Evolutionary conservation across 768 basidiomycete species (phyloP).

Genomic region (Dentipellis sp.): DNA sequence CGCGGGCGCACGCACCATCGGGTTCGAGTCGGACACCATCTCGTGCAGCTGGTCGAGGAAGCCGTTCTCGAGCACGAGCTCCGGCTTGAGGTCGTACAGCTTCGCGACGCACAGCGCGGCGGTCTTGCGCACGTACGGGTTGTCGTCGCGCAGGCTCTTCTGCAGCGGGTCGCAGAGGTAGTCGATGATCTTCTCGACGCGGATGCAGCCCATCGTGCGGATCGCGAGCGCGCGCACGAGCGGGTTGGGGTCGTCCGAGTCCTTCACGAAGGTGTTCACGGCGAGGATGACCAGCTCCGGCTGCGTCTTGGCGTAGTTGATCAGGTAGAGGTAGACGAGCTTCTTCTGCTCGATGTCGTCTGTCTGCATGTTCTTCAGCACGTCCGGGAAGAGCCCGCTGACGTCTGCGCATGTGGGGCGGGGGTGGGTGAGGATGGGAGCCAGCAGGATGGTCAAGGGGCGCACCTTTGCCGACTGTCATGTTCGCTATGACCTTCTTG

Average conservation of each 20-base stretch:
- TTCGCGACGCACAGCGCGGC: constrained; percentile 97
- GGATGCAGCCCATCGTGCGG: constrained; percentile 94
- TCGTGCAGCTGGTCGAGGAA: constrained; percentile 85
- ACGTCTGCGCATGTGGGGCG: constrained; percentile 45
- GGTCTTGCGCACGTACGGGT: constrained; percentile 97
- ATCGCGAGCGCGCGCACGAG: constrained; percentile 94
- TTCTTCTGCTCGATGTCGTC: constrained; percentile 99
- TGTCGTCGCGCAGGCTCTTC: constrained; percentile 88
- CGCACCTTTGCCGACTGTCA: constrained; percentile 97
- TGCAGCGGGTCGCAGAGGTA: constrained; percentile 95
- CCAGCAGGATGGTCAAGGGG: neutral
- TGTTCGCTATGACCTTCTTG: constrained; percentile 94
- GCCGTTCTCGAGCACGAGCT: constrained; percentile 89
- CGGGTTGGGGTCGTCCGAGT: constrained; percentile 93
- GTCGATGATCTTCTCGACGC: constrained; percentile 98
- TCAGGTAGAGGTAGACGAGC: constrained; percentile 97
- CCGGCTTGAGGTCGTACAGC: constrained; percentile 94
- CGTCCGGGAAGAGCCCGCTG: constrained; percentile 93
- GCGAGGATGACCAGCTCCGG: constrained; percentile 98
- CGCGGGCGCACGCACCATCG: constrained; percentile 60
- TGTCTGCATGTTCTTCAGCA: constrained; percentile 99
- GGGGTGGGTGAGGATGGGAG: neutral
- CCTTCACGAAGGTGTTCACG: constrained; percentile 98
- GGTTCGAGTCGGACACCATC: constrained; percentile 92
- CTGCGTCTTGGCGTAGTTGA: constrained; percentile 99